Percentiles rank a stretch among this genome's conserved stretches.
Conservation (phyloP, 345 rosid species). For the Trapa incisa region DNA sequence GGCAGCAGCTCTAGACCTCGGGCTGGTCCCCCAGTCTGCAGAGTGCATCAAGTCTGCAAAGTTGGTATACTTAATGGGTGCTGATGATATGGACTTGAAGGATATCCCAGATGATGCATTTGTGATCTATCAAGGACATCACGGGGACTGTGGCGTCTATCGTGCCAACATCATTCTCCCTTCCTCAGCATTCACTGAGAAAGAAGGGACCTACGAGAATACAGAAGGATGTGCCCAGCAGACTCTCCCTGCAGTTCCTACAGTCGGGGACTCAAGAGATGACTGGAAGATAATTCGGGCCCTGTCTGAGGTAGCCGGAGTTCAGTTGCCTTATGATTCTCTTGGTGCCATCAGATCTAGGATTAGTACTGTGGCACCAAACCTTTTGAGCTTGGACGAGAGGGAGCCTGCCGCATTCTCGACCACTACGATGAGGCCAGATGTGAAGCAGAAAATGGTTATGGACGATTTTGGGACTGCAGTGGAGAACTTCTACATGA, state of each 20-base stretch:
- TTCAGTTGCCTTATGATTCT: conserved; percentile 62
- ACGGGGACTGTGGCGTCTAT: conserved; percentile 75
- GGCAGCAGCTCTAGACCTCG: conserved; percentile 98
- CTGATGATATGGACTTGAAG: conserved; percentile 75
- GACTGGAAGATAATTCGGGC: conserved; percentile 97
- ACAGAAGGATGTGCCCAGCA: conserved; percentile 85
- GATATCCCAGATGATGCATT: conserved; percentile 81
- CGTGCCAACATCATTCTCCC: conserved; percentile 92
- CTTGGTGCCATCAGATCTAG: conserved; percentile 54
- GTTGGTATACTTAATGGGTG: conserved; percentile 89
- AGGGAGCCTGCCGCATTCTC: conserved; percentile 65
- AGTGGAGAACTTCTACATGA: conserved; percentile 86
- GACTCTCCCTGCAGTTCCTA: conserved; percentile 92
- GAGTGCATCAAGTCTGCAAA: conserved; percentile 64
- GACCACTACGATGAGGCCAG: conserved; percentile 51
- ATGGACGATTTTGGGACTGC: conserved; percentile 38
- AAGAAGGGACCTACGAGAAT: conserved; percentile 88
- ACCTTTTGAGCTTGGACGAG: conserved; percentile 59
- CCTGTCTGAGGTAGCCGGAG: conserved; percentile 76
- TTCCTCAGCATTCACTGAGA: conserved; percentile 82
- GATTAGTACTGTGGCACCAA: conserved; percentile 77
- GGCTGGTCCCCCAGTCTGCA: conserved; percentile 66
- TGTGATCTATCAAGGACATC: conserved; percentile 94
- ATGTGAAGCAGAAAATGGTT: conserved; percentile 32
- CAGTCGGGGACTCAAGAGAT: conserved; percentile 94